A percentile compares a stretch with the other conserved stretches of the same genome.
phyloP scores from a whole-genome alignment of 257 asterid genomes.

The Lycium ferocissimum region DNA sequence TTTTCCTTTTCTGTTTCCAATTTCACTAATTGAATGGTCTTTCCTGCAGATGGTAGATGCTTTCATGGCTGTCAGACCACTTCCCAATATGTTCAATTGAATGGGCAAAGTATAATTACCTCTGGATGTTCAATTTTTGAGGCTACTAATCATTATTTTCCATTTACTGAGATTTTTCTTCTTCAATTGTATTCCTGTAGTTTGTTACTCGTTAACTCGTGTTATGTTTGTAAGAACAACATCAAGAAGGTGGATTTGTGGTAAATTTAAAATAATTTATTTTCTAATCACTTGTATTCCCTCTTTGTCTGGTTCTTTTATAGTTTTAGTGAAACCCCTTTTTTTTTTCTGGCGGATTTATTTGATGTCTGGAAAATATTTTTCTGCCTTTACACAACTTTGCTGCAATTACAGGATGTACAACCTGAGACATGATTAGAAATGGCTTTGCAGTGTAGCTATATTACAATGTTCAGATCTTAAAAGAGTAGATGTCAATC shows the following conservation, averaged over 20 bases:
- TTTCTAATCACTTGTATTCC: not conserved
- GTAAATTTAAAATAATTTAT: not conserved
- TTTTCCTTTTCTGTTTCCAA: not conserved
- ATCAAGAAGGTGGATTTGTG: not conserved
- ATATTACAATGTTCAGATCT: not conserved
- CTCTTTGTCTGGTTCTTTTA: not conserved
- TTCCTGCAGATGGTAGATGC: constrained; percentile 83
- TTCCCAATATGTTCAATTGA: constrained; percentile 82
- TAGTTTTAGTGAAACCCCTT: not conserved
- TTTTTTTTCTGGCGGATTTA: not conserved
- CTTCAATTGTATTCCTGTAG: not conserved
- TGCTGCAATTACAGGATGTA: not conserved
- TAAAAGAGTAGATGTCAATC: too few species aligned
- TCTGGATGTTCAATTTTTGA: not conserved
- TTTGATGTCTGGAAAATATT: not conserved
- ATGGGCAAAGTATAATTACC: constrained; percentile 3
- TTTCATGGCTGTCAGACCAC: constrained; percentile 85
- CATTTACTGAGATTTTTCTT: not conserved
- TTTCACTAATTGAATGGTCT: not conserved
- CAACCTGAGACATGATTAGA: not conserved
- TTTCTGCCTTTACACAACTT: not conserved
- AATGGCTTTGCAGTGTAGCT: not conserved
- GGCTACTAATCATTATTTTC: not conserved
- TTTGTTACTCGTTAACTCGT: not conserved
- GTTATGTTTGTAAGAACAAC: not conserved